Conservation (phyloP, 768 basidiomycete genomes). For the Chalciporus sphaerocephalus region DNA sequence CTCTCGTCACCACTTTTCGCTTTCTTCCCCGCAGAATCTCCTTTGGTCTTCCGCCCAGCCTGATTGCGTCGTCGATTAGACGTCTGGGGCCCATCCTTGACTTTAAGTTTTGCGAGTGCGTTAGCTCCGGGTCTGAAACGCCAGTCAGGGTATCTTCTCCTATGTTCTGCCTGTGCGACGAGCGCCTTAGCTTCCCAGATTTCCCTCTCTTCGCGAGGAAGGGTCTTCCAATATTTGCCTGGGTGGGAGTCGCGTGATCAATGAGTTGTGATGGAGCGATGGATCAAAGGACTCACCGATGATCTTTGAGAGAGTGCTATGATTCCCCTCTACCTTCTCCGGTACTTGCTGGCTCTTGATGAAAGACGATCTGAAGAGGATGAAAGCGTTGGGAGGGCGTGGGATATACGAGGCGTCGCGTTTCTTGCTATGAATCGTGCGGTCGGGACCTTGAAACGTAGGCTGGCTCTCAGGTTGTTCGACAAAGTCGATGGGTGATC, state of each 20-base stretch:
- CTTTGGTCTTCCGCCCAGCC: conserved; percentile 25
- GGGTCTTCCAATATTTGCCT: conserved; percentile 75
- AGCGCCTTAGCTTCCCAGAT: conserved; percentile 75
- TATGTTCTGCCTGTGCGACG: conserved; percentile 68
- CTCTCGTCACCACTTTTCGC: conserved; percentile 45
- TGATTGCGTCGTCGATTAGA: conserved; percentile 30
- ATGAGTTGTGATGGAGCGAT: background rate
- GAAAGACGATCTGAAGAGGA: conserved; percentile 77
- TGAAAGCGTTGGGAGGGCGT: conserved; percentile 81
- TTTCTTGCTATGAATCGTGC: conserved; percentile 53
- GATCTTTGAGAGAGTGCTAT: conserved; percentile 76
- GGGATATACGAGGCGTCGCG: conserved; percentile 74
- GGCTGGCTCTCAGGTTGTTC: conserved; percentile 19
- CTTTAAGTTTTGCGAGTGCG: conserved; percentile 36
- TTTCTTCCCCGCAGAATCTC: conserved; percentile 29
- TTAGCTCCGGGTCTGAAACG: conserved; percentile 67
- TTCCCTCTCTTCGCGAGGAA: conserved; percentile 61
- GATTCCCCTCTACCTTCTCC: conserved; percentile 74
- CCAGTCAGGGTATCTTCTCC: conserved; percentile 76
- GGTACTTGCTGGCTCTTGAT: conserved; percentile 71
- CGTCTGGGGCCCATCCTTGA: conserved; percentile 38
- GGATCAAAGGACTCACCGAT: conserved; percentile 44
- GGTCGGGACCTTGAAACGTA: conserved; percentile 31
- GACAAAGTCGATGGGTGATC: conserved; percentile 18
- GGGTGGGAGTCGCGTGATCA: conserved; percentile 1